phyloP scores from a whole-genome alignment of 768 basidiomycete species.

The Kwoniella sp. region DNA sequence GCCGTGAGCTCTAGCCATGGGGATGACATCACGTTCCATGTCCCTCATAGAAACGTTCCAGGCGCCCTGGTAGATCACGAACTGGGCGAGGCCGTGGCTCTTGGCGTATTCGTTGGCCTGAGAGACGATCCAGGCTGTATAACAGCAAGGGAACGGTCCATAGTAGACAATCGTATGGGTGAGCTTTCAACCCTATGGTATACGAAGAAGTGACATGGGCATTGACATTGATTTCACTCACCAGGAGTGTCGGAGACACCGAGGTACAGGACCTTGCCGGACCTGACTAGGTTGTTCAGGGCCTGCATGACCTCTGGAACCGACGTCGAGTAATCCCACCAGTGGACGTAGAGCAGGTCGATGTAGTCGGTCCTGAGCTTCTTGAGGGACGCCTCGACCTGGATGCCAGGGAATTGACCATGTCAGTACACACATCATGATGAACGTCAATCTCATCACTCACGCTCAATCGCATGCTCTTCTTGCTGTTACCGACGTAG shows the following conservation, averaged over 20 bases:
- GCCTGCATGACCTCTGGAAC: conserved; percentile 66
- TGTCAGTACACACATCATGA: neutral
- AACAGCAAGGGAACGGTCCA: neutral
- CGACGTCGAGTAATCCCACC: conserved; percentile 62
- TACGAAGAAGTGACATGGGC: neutral
- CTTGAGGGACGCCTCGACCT: conserved; percentile 39
- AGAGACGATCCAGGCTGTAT: conserved; percentile 31
- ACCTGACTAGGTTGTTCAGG: conserved; percentile 62
- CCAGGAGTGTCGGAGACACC: conserved; percentile 49
- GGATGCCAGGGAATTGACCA: neutral
- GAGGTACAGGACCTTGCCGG: conserved; percentile 59
- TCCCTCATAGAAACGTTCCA: conserved; percentile 55
- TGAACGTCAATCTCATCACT: neutral
- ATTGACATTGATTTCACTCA: no score
- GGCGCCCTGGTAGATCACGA: conserved; percentile 60
- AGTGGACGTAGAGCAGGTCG: conserved; percentile 48
- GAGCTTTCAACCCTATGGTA: no score
- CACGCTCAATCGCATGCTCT: conserved; percentile 59
- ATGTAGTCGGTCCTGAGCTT: conserved; percentile 45
- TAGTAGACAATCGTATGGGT: neutral
- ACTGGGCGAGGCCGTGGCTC: conserved; percentile 61
- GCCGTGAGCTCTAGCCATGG: conserved; percentile 50
- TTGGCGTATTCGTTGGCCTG: conserved; percentile 62
- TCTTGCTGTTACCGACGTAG: conserved; percentile 62
- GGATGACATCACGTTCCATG: conserved; percentile 64